Evolutionary conservation across 2,329 filamentous ascomycete genomes (phyloP), one percentile per base, ranked within the genome.

Genomic region (Meredithiella fracta): DNA sequence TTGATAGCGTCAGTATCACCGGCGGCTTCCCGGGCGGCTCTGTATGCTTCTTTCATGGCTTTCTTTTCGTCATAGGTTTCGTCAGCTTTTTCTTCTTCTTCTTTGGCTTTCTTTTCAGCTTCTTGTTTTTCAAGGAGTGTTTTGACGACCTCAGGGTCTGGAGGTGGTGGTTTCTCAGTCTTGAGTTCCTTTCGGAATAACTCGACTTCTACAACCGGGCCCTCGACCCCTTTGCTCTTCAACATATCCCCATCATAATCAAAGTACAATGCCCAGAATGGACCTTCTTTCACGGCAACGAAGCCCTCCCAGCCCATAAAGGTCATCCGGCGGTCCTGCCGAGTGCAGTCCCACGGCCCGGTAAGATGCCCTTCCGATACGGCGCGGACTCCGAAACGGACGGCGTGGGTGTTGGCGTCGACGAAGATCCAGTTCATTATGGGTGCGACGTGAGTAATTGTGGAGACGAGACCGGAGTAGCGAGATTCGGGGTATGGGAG

Each of bases 181-280:
- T 55, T 58, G 25, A 60, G 20, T 51, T 81, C 78, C 20, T 71
- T 72, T 9, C 77, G 68, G 1, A 67, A 67, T 23, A 81, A 64
- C 62, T 80, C 76, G 2, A 82, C 64, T 54, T 80, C 78, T 5
- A 81, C 67, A 0, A 80, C 71, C 2, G 70, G 74, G 1, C 71
- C 74, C 52, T 66, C 63, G 0, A 69, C 67, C 2, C 79, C 65
- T 61, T 74, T 78, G 1, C 63, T 64, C 47, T 60, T 63, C 26
- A 77, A 60, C 1, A 67, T 66, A 58, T 77, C 67, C 22, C 72
- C 71, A 47, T 75, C 73, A 6, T 63, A 61, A 59, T 75, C 73
- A 55, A 73, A 75, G 60, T 73, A 75, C 0, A 75, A 62, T 2
- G 69, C 68, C 72, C 72, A 75, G 50, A 71, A 66, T 4, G 62